Evolutionary conservation across 495 filamentous ascomycete species (phyloP).

Genomic region (Astrothelium macrocarpum): DNA sequence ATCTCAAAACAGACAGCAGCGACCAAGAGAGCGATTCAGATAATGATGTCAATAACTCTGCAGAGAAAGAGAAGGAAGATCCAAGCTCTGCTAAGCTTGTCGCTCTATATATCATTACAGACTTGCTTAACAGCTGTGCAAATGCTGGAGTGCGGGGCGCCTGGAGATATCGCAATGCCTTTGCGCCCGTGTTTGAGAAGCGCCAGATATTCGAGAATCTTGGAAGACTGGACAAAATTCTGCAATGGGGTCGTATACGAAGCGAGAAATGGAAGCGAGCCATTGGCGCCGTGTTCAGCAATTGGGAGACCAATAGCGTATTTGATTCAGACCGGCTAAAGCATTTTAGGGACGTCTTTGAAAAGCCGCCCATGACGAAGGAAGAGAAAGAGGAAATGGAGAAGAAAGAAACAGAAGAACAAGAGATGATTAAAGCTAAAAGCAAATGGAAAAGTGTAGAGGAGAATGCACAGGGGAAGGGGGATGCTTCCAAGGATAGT

Average conservation of each 20-base stretch:
- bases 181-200: conserved; percentile 63
- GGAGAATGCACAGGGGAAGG: conserved; percentile 20
- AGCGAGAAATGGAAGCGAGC: conserved; percentile 87
- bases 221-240: conserved; percentile 63
- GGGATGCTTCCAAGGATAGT: conserved; percentile 37
- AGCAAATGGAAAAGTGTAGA: conserved; percentile 31
- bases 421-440: conserved; percentile 53
- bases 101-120: conserved; percentile 76
- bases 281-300: conserved; percentile 56
- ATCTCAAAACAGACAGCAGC: conserved; percentile 24
- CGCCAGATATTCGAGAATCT: conserved; percentile 72
- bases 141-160: conserved; percentile 76
- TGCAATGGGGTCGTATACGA: conserved; percentile 72
- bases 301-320: conserved; percentile 88
- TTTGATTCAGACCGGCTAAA: conserved; percentile 70
- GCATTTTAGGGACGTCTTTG: conserved; percentile 61
- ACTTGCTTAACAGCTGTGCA: conserved; percentile 77
- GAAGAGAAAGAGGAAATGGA: conserved; percentile 30
- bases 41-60: conserved; percentile 25
- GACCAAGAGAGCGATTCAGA: conserved; percentile 32
- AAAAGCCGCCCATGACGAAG: conserved; percentile 56
- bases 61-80: conserved; percentile 46
- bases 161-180: conserved; percentile 82
- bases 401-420: conserved; percentile 46
- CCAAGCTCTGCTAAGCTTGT: conserved; percentile 66